Evolutionary conservation across 2,329 filamentous ascomycete species (phyloP), one percentile per base, ranked within the genome.

Genomic region (Pseudogymnoascus sp.): DNA sequence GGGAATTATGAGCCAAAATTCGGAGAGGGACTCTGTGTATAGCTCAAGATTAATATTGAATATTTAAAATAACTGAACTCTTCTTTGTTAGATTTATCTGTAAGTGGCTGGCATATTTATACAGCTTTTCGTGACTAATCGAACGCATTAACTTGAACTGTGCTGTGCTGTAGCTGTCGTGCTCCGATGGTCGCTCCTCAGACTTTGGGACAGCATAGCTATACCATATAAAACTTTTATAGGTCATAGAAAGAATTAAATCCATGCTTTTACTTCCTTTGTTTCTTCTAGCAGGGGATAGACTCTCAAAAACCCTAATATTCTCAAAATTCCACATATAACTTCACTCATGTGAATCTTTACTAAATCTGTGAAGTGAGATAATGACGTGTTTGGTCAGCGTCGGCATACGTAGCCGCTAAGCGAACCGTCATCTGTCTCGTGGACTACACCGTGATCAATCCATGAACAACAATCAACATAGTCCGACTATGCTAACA

Each of bases 381-480:
- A 30, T 33, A 52, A 30, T 52, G 45, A 52, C 45, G 45, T 52
- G 45, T 52, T 52, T 52, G 45, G 45, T 52, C 26, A 19, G 45
- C 45, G 26, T 33, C n/a, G 45, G 45, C 45, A 33, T 52, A 52
- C 45, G 45, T 52, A 52, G 26, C 15, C 2, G 30, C 45, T 52
- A 52, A 52, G 45, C 45, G 45, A 52, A 30, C 26, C n/a, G 8
- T 30, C 8, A 23, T 26, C n/a, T 12, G 26, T 33, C 26, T 13
- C 15, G 45, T 33, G 45, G 10, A 33, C 45, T 9, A 30, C 45
- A 52, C 45, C 9, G 45, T 52, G 26, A 52, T 52, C 45, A 52
- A 52, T 52, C 33, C 45, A 52, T 13, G 26, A 52, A 30, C 45
- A 52, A 52, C 45, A 33, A 52, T 52, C 45, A 52, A 33, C 45